Evolutionary conservation across 345 rosid genomes (phyloP).

Genomic region (Ceriops zippeliana): DNA sequence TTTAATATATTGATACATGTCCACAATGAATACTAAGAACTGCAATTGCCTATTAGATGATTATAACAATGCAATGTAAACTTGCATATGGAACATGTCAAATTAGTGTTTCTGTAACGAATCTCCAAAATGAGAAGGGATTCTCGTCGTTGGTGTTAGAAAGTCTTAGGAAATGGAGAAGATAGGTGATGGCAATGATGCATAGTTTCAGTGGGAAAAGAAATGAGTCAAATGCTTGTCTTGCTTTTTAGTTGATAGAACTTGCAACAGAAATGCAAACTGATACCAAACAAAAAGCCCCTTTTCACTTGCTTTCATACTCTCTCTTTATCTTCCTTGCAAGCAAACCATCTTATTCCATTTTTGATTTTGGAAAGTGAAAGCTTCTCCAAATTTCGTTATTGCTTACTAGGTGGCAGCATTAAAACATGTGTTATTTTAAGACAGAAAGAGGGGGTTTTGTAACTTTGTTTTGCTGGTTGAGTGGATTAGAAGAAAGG

Average conservation of each 20-base stretch:
- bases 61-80: too few species aligned
- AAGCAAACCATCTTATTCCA: slow-evolving; percentile 22
- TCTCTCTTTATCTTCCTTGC: slow-evolving; percentile 22
- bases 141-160: background rate
- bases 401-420: slow-evolving; percentile 3
- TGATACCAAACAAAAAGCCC: background rate
- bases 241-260: background rate
- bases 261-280: background rate
- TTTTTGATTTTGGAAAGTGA: slow-evolving; percentile 17
- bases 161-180: background rate
- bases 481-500: background rate
- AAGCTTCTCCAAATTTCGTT: slow-evolving; percentile 14
- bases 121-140: too few species aligned
- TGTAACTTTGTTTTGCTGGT: background rate
- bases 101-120: too few species aligned
- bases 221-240: background rate
- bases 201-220: slow-evolving; percentile 4
- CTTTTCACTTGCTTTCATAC: background rate
- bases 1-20: too few species aligned
- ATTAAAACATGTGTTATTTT: background rate
- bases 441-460: background rate
- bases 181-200: slow-evolving; percentile 30
- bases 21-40: too few species aligned
- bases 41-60: too few species aligned
- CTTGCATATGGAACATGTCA: too few species aligned